Evolutionary conservation across 192 early-diverging fungal genomes (phyloP).

Genomic region (Umbelopsis vinacea): DNA sequence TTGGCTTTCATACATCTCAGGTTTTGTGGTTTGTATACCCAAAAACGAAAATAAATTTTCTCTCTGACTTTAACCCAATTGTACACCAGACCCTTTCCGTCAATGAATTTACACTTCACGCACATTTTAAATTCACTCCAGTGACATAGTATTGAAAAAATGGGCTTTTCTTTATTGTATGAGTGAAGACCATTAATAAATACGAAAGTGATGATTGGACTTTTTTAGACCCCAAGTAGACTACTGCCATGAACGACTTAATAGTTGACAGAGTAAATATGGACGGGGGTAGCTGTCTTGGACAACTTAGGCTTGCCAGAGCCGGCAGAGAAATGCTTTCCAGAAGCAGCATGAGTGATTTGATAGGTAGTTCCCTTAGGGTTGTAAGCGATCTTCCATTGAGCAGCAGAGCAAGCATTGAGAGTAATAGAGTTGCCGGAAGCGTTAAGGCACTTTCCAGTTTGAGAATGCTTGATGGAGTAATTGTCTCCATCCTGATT

Average conservation of each 20-base stretch:
- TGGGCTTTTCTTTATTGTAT: too few relatives aligned
- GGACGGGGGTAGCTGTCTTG: background rate
- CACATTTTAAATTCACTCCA: too few relatives aligned
- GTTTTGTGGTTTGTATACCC: too few relatives aligned
- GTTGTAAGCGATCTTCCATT: slow-evolving; percentile 5
- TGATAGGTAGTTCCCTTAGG: background rate
- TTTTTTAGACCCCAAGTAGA: too few relatives aligned
- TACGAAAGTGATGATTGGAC: too few relatives aligned
- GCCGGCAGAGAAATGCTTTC: slow-evolving; percentile 1
- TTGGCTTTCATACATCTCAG: too few relatives aligned
- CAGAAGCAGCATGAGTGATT: slow-evolving; percentile 8
- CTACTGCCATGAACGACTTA: background rate
- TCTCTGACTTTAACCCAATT: too few relatives aligned
- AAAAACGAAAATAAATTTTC: too few relatives aligned
- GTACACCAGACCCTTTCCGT: too few relatives aligned
- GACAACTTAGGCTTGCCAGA: background rate
- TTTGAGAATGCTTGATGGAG: background rate
- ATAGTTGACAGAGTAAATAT: slow-evolving; percentile 8
- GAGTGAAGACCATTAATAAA: too few relatives aligned
- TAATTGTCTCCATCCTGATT: background rate
- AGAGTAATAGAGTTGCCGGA: background rate
- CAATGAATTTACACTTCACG: too few relatives aligned
- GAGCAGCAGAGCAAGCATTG: background rate
- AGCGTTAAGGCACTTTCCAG: background rate
- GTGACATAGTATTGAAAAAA: too few relatives aligned